Evolutionary conservation across 1,139 yeast genomes (phyloP), one percentile per base, ranked within the genome.

Genomic region (Ogataea hybrid): DNA sequence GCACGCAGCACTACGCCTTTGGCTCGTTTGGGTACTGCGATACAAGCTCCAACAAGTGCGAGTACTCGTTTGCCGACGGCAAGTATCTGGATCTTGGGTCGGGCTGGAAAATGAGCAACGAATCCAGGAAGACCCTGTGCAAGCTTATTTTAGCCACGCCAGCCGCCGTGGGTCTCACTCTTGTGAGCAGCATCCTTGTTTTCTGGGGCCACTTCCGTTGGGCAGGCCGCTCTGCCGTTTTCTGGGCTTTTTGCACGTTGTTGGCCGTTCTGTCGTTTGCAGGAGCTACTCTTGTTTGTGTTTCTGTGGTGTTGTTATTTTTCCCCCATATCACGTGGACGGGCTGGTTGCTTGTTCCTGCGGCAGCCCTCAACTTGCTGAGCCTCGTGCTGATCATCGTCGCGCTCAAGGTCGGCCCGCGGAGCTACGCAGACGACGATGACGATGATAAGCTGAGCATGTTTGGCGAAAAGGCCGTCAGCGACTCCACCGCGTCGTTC

Each of bases 311-410:
- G 18, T 54, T 84, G 41, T 65, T 78, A 15, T 84, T 80, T 58
- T 72, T 71, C 50, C 92, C 92, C 4, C 69, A 79, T 52, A 68
- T 81, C 30, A 67, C 72, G 9, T 84, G 89, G 89, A 70, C 79
- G 31, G 75, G 82, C 5, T 84, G 90, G 90, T 63, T 81, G 27
- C 66, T 81, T 44, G 69, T 84, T 28, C 88, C 84, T 1, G 71
- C 85, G 2, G 82, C 86, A 2, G 84, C 73, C 1, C 64, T 80
- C 34, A 69, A 72, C 37, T 59, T 84, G 45, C 46, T 70, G 1
- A 32, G 55, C 10, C 15, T 54, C 4, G 51, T 57, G 4, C 34
- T 61, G 10, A 39, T 45, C 32, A 49, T 50, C 2, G 17, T 57
- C 5, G 47, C 56, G 3, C 25, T 46, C 33, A 51, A 43, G 28